phyloP scores from a whole-genome alignment of 139 green algal genomes.

The Volvox africanus region DNA sequence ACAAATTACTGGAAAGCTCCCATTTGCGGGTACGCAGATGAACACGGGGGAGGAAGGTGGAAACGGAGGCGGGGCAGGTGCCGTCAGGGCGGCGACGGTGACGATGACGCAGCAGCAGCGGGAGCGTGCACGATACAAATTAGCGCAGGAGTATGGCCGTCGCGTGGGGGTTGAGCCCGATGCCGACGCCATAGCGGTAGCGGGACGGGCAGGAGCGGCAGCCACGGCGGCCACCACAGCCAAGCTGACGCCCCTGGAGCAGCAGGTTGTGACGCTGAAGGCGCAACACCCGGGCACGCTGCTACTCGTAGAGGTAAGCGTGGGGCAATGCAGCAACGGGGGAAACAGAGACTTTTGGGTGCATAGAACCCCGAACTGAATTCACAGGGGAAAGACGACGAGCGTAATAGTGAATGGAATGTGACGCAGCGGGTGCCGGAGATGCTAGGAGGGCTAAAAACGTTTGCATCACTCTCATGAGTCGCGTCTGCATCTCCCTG shows the following conservation, averaged over 20 bases:
- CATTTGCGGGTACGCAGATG: not conserved
- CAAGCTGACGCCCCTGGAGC: slow-evolving; percentile 84
- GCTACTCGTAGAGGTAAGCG: slow-evolving; percentile 83
- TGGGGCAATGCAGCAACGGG: not conserved
- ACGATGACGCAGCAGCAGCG: slow-evolving; percentile 16
- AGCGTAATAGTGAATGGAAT: not conserved
- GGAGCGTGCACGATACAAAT: not conserved
- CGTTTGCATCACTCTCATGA: too few relatives aligned
- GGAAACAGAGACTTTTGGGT: not conserved
- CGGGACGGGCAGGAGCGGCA: not conserved
- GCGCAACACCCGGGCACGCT: slow-evolving; percentile 76
- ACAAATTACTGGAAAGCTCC: not conserved
- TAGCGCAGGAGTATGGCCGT: not conserved
- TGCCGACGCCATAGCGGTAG: too few relatives aligned
- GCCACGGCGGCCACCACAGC: not conserved
- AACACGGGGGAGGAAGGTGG: not conserved
- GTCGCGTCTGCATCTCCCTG: too few relatives aligned
- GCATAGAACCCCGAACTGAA: not conserved
- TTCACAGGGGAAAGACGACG: not conserved
- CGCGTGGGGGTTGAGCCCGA: not conserved
- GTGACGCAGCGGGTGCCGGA: not conserved
- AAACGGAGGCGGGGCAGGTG: not conserved
- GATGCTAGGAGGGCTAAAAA: too few relatives aligned
- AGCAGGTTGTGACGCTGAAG: slow-evolving; percentile 78
- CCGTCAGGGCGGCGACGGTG: not conserved